A percentile compares a stretch with the other conserved stretches of the same genome.
Evolutionary conservation across 2,329 filamentous ascomycete species (phyloP).

Genomic region (Bipolaris zeicola): DNA sequence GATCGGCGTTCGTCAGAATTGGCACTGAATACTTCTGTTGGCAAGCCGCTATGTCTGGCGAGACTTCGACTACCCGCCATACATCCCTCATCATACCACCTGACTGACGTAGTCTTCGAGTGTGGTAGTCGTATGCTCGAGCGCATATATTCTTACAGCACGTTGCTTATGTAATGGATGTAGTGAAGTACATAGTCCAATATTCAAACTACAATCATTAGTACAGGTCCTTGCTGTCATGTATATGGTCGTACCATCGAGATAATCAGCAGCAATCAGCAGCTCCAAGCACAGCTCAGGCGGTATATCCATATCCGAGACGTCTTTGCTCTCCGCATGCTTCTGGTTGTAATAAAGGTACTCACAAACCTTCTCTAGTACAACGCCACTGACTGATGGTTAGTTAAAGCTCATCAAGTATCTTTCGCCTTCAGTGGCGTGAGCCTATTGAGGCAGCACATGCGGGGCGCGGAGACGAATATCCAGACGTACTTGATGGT

Average conservation of each 20-base stretch:
- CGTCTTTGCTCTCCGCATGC: constrained; percentile 70
- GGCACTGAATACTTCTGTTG: neutral
- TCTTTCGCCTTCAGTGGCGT: neutral
- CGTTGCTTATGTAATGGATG: neutral
- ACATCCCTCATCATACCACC: neutral
- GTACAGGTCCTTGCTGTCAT: neutral
- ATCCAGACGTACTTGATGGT: constrained; percentile 69
- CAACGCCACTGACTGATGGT: constrained; percentile 61
- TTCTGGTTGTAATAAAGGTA: constrained; percentile 85
- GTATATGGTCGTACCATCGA: constrained; percentile 52
- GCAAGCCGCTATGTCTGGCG: neutral
- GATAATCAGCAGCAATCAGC: constrained; percentile 76
- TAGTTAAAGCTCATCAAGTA: neutral
- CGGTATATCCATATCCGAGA: constrained; percentile 80
- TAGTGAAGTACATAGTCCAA: neutral
- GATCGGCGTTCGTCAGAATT: neutral
- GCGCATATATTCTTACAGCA: neutral
- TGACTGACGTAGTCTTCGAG: neutral
- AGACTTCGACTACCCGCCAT: neutral
- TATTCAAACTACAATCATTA: constrained; percentile 3
- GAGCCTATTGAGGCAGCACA: neutral
- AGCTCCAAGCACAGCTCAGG: constrained; percentile 79
- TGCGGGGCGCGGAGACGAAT: neutral
- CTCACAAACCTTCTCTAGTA: constrained; percentile 81
- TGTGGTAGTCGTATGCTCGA: neutral